Base-by-base conservation (phyloP, 495 filamentous ascomycete genomes). In the Pseudotulostoma volvatum region DNA sequence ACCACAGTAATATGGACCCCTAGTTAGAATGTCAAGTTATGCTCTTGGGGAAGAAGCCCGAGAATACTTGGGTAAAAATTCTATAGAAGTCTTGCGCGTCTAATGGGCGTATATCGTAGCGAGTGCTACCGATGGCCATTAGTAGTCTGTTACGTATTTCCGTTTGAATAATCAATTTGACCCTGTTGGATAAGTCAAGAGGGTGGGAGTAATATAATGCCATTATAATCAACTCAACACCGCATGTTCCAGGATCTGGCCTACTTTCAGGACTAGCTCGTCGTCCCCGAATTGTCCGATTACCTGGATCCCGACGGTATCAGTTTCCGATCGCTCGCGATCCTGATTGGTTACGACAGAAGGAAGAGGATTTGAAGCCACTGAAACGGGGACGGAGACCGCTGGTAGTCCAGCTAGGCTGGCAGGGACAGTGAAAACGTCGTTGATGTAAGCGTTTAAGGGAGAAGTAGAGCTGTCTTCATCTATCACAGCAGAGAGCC, bases 341-440 rank as follows among this genome's bases (percentile, higher is more conserved):
- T 53, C 40, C 7, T 54, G 51, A 18, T 52, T 49, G 5, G 5
- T 5, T 11, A 5, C 5, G 23, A 5, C 23, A 28, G 23, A 28
- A 11, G 11, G 5, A 11, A 11, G 5, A 1, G 49, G 47, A 3
- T 56, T 50, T 36, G 39, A 37, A 28, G 40, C 14, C 9, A 53
- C 42, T 1, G 54, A 54, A 14, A 88, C 70, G 3, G 90, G 92
- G 8, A 96, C 63, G 46, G 83, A 93, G 31, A 93, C 71, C 13
- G 87, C 83, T 8, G 90, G 90, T 23, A 99, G 61, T 2, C 90
- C 92, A 4, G 90, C 92, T 42, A 99, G 57, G 50, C 82, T 94
- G 15, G 92, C 85, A 9, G 90, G 90, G 5, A 96, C 90, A 0
- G 90, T 96, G 55, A 95, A 83, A 9, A 94, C 83, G 61, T 99